These are phyloP conservation scores for Cichorium intybus DNA, from an alignment of 140 eudicot species.

Conservation along the genomic window DNA sequence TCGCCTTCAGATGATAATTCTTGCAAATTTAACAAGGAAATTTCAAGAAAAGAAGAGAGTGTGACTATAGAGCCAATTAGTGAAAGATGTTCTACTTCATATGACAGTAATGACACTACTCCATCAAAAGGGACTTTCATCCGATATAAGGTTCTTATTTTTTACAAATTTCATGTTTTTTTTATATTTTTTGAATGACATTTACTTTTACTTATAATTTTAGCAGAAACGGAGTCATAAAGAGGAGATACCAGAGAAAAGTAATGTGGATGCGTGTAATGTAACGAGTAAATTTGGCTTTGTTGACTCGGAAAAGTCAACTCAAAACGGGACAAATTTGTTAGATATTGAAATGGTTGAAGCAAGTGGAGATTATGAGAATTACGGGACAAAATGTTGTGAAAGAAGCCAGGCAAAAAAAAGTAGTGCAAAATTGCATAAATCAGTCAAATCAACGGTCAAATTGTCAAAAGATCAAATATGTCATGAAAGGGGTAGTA, in stretches of 20 bases:
- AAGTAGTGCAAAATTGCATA: slow-evolving; percentile 23
- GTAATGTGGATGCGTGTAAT: slow-evolving; percentile 25
- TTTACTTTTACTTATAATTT: slow-evolving; percentile 6
- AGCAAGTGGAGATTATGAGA: not conserved
- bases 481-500: slow-evolving; percentile 33
- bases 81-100: slow-evolving; percentile 36
- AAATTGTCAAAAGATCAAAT: slow-evolving; percentile 41
- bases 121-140: slow-evolving; percentile 32
- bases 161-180: not conserved
- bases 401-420: not conserved
- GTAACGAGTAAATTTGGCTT: too few species aligned
- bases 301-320: not conserved
- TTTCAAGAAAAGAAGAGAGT: slow-evolving; percentile 30
- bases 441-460: slow-evolving; percentile 34
- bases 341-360: not conserved
- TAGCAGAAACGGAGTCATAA: slow-evolving; percentile 44
- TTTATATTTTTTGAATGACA: not conserved
- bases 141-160: slow-evolving; percentile 42
- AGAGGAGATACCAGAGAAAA: slow-evolving; percentile 33
- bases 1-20: slow-evolving; percentile 22
- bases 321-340: not conserved
- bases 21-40: slow-evolving; percentile 26
- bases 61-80: slow-evolving; percentile 17
- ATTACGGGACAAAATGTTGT: not conserved
- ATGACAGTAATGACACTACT: slow-evolving; percentile 17